Evolutionary conservation across 257 asterid species (phyloP).

Genomic region (Petunia secreta): DNA sequence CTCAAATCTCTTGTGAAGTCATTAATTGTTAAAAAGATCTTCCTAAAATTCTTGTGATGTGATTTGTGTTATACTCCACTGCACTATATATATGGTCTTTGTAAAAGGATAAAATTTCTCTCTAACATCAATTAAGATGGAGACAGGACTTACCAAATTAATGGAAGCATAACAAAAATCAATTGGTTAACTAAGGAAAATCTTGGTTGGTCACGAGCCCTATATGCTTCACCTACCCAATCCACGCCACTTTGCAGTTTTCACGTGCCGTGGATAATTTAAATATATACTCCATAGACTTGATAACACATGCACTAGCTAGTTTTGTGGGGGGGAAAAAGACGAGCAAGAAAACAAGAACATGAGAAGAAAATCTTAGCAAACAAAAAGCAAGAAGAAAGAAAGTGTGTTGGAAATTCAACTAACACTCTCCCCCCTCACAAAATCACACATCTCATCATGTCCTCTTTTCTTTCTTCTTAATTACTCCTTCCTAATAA

Average conservation of each 20-base stretch:
- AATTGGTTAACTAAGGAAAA: neutral
- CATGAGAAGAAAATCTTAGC: neutral
- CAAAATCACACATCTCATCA: constrained; percentile 18
- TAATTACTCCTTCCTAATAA: neutral
- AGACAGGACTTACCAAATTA: neutral
- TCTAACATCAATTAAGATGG: no score
- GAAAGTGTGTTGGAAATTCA: constrained; percentile 20
- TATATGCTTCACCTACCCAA: constrained; percentile 16
- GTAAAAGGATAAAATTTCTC: neutral
- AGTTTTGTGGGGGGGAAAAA: neutral
- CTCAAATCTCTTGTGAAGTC: no score
- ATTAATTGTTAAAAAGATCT: no score
- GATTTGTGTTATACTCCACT: neutral
- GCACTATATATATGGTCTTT: no score
- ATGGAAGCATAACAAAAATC: neutral
- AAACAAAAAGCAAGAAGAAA: neutral
- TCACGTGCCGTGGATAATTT: constrained; percentile 11
- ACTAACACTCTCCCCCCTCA: constrained; percentile 21
- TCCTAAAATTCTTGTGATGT: no score
- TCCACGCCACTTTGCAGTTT: neutral
- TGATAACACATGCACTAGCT: neutral
- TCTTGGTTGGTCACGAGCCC: constrained; percentile 10
- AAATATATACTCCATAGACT: neutral
- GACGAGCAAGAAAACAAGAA: neutral
- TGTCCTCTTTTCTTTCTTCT: neutral